Evolutionary conservation across 1,284 basidiomycete genomes (phyloP), one percentile per base, ranked within the genome.

Genomic region (Rhodotorula sp.): DNA sequence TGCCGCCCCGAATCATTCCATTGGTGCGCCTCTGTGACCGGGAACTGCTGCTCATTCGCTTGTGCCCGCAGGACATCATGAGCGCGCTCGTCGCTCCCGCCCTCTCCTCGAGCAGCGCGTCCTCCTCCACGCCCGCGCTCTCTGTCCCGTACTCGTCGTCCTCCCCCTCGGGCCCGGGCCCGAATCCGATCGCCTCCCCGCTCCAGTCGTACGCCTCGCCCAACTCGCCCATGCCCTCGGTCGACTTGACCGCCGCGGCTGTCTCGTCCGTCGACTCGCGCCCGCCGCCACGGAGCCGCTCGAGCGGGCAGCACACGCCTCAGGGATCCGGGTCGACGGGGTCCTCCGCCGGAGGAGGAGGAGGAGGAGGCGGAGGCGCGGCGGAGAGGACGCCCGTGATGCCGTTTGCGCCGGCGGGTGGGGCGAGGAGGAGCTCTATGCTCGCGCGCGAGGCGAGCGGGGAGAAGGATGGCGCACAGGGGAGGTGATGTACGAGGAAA

Each of bases 51-150:
- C n/a, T n/a, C n/a, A n/a, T n/a, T n/a, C n/a, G n/a, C n/a, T n/a
- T n/a, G n/a, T n/a, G n/a, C 41, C 46, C 36, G 51, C 64, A 63
- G 61, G 72, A 70, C 58, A 65, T 70, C 50, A 44, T 69, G 37
- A 32, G 36, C 44, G 61, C 63, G 5, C 70, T 72, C 46, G 66
- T 72, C 34, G 50, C 59, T 4, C 66, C 66, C 5, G 55, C 54
- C 0, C 15, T 61, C 2, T 44, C 62, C 29, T 46, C 63, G 36
- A 27, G n/a, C n/a, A n/a, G n/a, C n/a, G n/a, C n/a, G n/a, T n/a
- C n/a, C n/a, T n/a, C n/a, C n/a, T n/a, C n/a, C n/a, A n/a, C n/a
- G n/a, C n/a, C n/a, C n/a, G n/a, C n/a, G n/a, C n/a, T n/a, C n/a
- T n/a, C 50, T 36, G 50, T 27, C 50, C n/a, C n/a, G n/a, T n/a